phyloP scores from a whole-genome alignment of 2,329 filamentous ascomycete species.

The Ilyonectria destructans region DNA sequence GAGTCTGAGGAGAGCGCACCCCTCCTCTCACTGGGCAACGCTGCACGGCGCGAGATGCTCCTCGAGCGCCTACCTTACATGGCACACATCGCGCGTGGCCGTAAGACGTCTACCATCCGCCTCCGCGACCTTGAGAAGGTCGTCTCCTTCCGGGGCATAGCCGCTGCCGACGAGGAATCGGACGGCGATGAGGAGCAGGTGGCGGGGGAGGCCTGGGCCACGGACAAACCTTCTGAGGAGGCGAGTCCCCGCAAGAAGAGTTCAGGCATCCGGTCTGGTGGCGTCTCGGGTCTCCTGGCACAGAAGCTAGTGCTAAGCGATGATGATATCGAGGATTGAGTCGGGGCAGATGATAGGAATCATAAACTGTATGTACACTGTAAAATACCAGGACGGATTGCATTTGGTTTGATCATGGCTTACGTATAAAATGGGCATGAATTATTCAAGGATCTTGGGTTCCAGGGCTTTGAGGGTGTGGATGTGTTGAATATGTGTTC shows the following conservation, averaged over 20 bases:
- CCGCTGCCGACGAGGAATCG: constrained; percentile 62
- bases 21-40: constrained; percentile 74
- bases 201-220: constrained; percentile 71
- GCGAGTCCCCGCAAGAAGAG: constrained; percentile 65
- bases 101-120: constrained; percentile 57
- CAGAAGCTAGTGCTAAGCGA: constrained; percentile 83
- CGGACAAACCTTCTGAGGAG: constrained; percentile 73
- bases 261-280: constrained; percentile 56
- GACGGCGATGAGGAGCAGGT: constrained; percentile 63
- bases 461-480: neutral
- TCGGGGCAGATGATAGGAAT: constrained; percentile 1
- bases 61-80: constrained; percentile 92
- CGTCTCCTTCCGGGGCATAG: constrained; percentile 76
- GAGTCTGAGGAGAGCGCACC: constrained; percentile 53
- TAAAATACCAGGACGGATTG: constrained; percentile 17
- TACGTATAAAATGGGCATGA: constrained; percentile 32
- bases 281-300: constrained; percentile 63
- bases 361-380: constrained; percentile 9
- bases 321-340: constrained; percentile 86
- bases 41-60: constrained; percentile 81
- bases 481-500: too few species aligned
- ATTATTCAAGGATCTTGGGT: constrained; percentile 20
- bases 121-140: constrained; percentile 78
- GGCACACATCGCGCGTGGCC: constrained; percentile 73
- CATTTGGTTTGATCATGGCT: constrained; percentile 13